A percentile compares a stretch with the other conserved stretches of the same genome.
These are phyloP conservation scores for Selaginella tamariscina DNA, from an alignment of 75 land plant genomes.

Conservation along the genomic window DNA sequence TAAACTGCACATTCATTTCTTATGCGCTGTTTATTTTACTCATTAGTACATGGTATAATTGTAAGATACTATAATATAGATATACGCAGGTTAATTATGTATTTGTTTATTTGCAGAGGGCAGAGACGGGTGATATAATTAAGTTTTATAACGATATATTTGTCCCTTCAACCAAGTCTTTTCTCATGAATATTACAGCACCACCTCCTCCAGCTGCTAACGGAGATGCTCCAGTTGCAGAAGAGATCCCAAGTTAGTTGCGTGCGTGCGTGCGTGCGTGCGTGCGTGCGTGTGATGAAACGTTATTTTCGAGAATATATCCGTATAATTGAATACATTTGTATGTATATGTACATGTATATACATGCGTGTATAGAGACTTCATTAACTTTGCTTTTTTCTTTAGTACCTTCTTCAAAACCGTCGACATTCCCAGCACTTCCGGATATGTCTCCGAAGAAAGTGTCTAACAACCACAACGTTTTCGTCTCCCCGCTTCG, in stretches of 20 bases:
- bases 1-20: too few species aligned
- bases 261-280: too few species aligned
- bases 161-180: constrained; percentile 63
- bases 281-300: too few species aligned
- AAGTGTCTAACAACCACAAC: constrained; percentile 82
- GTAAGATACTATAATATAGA: not conserved
- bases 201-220: not conserved
- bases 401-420: constrained; percentile 44
- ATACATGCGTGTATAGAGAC: too few species aligned
- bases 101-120: not conserved
- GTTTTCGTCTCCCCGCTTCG: constrained; percentile 93
- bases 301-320: too few species aligned
- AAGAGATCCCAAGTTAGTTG: not conserved
- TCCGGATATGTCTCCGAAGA: constrained; percentile 97
- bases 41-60: too few species aligned
- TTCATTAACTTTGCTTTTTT: too few species aligned
- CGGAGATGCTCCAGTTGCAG: not conserved
- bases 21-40: too few species aligned
- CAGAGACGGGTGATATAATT: constrained; percentile 79
- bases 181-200: constrained; percentile 39
- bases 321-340: too few species aligned
- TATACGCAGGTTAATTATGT: too few species aligned
- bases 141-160: constrained; percentile 85
- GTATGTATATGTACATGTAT: too few species aligned
- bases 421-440: constrained; percentile 59